Evolutionary conservation across 805 yeast genomes (phyloP).

Genomic region (Metschnikowia similis): DNA sequence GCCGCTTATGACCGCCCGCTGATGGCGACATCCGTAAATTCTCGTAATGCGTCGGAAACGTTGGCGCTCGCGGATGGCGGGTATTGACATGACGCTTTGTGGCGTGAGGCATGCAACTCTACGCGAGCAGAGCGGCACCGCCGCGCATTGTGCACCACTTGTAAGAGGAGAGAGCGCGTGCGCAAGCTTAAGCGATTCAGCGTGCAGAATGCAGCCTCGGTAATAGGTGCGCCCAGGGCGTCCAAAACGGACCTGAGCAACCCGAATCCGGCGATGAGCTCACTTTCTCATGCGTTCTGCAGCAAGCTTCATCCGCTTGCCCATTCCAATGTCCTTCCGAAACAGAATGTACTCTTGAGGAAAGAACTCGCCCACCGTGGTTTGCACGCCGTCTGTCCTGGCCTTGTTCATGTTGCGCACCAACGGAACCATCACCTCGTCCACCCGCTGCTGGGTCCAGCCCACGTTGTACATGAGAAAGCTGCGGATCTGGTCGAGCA

Average conservation of each 20-base stretch:
- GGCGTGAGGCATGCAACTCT: background rate
- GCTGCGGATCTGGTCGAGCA: constrained; percentile 69
- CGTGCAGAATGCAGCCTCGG: background rate
- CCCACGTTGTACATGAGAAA: constrained; percentile 68
- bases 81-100: background rate
- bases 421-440: constrained; percentile 81
- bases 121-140: background rate
- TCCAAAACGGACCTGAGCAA: background rate
- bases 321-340: constrained; percentile 45
- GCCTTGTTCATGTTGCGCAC: constrained; percentile 72
- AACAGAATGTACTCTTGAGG: constrained; percentile 52
- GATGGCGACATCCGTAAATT: background rate
- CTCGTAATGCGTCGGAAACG: background rate
- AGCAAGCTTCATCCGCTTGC: constrained; percentile 61
- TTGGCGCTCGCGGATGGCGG: background rate
- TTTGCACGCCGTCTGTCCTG: constrained; percentile 50
- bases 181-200: background rate
- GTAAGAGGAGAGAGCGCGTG: background rate
- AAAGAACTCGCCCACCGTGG: constrained; percentile 63
- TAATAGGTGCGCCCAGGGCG: too few relatives aligned
- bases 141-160: too few relatives aligned
- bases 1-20: background rate
- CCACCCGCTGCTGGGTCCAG: constrained; percentile 74
- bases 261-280: background rate
- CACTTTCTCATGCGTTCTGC: constrained; percentile 22